Conservation (phyloP, 257 asterid species). For the Catharanthus roseus region DNA sequence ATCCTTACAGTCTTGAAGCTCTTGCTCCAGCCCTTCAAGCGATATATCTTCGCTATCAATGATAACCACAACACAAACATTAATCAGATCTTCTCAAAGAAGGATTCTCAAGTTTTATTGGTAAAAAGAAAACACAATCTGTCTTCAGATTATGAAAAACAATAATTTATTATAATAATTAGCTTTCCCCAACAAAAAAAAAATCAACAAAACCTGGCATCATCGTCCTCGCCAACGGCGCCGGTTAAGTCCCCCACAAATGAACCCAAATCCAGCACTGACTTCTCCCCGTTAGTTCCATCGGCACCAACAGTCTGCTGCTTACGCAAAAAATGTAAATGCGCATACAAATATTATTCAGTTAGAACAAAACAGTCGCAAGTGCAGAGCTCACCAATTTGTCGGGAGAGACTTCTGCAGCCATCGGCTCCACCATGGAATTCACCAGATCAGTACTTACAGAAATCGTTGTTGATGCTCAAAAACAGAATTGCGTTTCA, state of each 20-base stretch:
- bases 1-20: constrained; percentile 82
- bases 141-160: constrained; percentile 5
- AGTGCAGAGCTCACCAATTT: not conserved
- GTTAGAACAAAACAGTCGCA: not conserved
- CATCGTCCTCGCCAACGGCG: constrained; percentile 54
- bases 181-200: not conserved
- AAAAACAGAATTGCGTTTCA: not conserved
- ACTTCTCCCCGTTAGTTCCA: constrained; percentile 26
- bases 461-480: too few relatives aligned
- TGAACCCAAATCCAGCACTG: constrained; percentile 58
- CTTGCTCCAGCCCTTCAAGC: constrained; percentile 86
- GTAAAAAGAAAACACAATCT: not conserved
- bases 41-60: constrained; percentile 73
- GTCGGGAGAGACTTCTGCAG: not conserved
- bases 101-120: not conserved
- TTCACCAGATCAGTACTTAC: not conserved
- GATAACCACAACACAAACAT: not conserved
- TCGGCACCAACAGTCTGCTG: constrained; percentile 16
- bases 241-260: constrained; percentile 64
- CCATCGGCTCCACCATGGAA: not conserved
- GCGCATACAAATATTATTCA: not conserved
- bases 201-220: constrained; percentile 41
- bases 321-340: not conserved
- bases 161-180: constrained; percentile 3
- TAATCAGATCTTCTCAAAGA: not conserved